Evolutionary conservation across 495 filamentous ascomycete species (phyloP).

Genomic region (Tuber calosporum): DNA sequence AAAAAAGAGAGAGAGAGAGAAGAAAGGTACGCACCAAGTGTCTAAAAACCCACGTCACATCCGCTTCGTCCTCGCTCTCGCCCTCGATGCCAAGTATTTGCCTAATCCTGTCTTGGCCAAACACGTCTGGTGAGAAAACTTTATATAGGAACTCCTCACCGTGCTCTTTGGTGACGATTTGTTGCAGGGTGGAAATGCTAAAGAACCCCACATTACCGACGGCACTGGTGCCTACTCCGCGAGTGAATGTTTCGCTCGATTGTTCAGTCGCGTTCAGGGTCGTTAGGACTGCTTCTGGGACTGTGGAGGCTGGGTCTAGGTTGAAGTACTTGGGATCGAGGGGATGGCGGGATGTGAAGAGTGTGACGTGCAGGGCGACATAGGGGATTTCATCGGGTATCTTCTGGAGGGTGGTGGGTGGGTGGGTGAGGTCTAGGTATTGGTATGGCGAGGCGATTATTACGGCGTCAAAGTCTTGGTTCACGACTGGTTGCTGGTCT

Average conservation of each 20-base stretch:
- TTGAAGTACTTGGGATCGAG: constrained; percentile 66
- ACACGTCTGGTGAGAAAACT: constrained; percentile 73
- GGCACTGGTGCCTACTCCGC: constrained; percentile 47
- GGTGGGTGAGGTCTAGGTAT: constrained; percentile 59
- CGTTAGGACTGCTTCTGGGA: constrained; percentile 72
- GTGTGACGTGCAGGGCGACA: constrained; percentile 74
- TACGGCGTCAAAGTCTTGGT: constrained; percentile 63
- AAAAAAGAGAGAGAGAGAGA: background rate
- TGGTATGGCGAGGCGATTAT: constrained; percentile 73
- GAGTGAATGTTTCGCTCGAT: constrained; percentile 42
- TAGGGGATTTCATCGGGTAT: constrained; percentile 70
- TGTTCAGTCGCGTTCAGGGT: constrained; percentile 60
- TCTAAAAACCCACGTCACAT: constrained; percentile 15
- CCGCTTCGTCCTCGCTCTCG: constrained; percentile 23
- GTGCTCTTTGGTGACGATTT: constrained; percentile 53
- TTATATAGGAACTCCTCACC: constrained; percentile 81
- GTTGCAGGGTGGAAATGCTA: constrained; percentile 71
- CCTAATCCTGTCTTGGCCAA: constrained; percentile 40
- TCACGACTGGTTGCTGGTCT: constrained; percentile 29
- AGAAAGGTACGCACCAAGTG: background rate
- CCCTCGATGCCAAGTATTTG: constrained; percentile 18
- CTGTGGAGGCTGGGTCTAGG: constrained; percentile 47
- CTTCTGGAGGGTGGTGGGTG: constrained; percentile 48
- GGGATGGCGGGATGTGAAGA: constrained; percentile 68
- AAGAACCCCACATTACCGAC: constrained; percentile 72